Conservation (phyloP, 257 asterid genomes). For the Fraxinus pennsylvanica region DNA sequence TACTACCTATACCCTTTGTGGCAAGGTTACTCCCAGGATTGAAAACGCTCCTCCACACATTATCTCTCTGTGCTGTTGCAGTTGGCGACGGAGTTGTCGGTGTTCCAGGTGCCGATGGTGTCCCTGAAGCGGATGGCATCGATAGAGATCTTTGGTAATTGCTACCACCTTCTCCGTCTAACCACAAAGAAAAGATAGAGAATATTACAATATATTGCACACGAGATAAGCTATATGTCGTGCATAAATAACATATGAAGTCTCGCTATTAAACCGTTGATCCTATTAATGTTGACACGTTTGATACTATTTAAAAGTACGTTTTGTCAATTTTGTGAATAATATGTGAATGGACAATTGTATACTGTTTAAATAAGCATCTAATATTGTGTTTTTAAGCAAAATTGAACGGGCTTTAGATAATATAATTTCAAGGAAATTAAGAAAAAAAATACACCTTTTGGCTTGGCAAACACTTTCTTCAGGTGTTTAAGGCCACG, state of each 20-base stretch:
- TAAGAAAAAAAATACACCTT: conserved; percentile 27
- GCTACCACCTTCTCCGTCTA: conserved; percentile 17
- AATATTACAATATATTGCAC: neutral
- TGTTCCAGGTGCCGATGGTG: conserved; percentile 62
- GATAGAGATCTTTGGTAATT: conserved; percentile 15
- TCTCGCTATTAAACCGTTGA: too few species aligned
- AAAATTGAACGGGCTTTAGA: too few species aligned
- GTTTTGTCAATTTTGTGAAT: too few species aligned
- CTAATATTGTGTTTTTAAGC: too few species aligned
- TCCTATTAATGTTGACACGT: too few species aligned
- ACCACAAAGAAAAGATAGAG: neutral
- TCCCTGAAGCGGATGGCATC: conserved; percentile 25
- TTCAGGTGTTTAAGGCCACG: conserved; percentile 83
- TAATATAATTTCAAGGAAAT: neutral
- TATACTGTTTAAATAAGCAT: neutral
- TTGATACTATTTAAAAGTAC: too few species aligned
- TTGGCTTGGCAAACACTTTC: conserved; percentile 48
- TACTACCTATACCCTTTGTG: conserved; percentile 68
- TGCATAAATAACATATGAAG: too few species aligned
- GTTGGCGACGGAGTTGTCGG: conserved; percentile 59
- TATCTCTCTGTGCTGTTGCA: conserved; percentile 48
- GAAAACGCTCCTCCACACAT: conserved; percentile 98
- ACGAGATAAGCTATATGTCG: neutral
- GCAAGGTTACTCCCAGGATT: conserved; percentile 94
- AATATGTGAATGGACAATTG: neutral